A percentile compares a stretch with the other conserved stretches of the same genome.
Evolutionary conservation across 2,329 filamentous ascomycete genomes (phyloP).

Genomic region (Ophiocordyceps camponoti-saundersi): DNA sequence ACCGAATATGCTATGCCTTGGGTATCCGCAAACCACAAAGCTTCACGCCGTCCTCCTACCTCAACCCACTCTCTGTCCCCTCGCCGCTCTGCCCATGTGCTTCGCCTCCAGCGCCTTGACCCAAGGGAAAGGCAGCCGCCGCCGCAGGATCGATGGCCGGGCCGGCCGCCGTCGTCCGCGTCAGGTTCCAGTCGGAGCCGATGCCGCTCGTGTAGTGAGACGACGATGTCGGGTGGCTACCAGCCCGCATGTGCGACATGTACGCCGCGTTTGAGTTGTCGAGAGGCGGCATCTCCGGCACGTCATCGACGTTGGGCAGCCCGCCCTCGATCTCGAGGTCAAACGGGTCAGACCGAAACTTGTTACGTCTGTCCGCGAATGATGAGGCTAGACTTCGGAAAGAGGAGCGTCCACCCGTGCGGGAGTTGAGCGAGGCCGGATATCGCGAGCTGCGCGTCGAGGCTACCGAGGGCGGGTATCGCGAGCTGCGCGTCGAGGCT

Average conservation of each 20-base stretch:
- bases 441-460: conserved; percentile 12
- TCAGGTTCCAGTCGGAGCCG: conserved; percentile 20
- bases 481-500: conserved; percentile 9
- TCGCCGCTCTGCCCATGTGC: not conserved
- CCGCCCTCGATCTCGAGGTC: conserved; percentile 33
- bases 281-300: conserved; percentile 7
- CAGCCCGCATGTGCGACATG: conserved; percentile 29
- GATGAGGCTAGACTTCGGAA: conserved; percentile 19
- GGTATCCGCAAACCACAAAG: not conserved
- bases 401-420: conserved; percentile 20
- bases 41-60: not conserved
- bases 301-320: conserved; percentile 5
- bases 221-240: conserved; percentile 13
- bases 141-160: not conserved
- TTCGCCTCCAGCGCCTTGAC: not conserved
- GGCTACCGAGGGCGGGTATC: conserved; percentile 14
- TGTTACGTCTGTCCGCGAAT: conserved; percentile 30
- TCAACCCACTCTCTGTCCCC: not conserved
- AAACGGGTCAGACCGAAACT: conserved; percentile 47
- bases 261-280: conserved; percentile 19
- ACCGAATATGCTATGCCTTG: not conserved
- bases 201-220: conserved; percentile 34
- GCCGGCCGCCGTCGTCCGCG: conserved; percentile 3
- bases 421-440: conserved; percentile 11
- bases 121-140: not conserved